phyloP scores from a whole-genome alignment of 352 stramenopile species.

The Elongisporangium prolatum region DNA sequence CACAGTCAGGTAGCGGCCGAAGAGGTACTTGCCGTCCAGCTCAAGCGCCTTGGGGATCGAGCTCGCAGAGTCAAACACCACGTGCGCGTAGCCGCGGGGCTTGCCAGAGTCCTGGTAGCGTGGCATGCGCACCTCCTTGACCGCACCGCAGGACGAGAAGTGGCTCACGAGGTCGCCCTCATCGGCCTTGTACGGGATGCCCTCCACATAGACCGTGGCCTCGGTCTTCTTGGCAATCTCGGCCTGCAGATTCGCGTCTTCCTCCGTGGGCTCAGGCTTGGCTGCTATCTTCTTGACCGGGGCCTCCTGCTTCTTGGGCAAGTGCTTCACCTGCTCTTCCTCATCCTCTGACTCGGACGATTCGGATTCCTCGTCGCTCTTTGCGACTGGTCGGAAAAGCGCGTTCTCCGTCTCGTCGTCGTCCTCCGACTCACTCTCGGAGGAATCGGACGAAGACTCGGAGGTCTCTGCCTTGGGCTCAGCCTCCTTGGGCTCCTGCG shows the following conservation, averaged over 20 bases:
- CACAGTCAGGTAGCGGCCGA: slow-evolving; percentile 88
- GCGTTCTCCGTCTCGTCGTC: slow-evolving; percentile 70
- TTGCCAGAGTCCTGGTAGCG: slow-evolving; percentile 90
- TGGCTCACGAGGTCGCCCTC: slow-evolving; percentile 90
- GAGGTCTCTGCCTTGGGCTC: neutral
- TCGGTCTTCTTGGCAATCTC: slow-evolving; percentile 75
- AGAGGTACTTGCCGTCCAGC: slow-evolving; percentile 87
- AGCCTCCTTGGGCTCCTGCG: neutral
- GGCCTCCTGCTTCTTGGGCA: slow-evolving; percentile 17
- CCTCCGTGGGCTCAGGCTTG: slow-evolving; percentile 6
- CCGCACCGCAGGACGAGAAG: slow-evolving; percentile 82
- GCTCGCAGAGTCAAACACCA: slow-evolving; percentile 85
- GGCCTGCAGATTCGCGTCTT: slow-evolving; percentile 36
- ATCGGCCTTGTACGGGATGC: slow-evolving; percentile 91
- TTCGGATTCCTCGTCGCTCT: slow-evolving; percentile 19
- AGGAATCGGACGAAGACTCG: slow-evolving; percentile 14
- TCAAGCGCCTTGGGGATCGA: slow-evolving; percentile 77
- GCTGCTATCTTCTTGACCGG: slow-evolving; percentile 18
- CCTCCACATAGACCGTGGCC: slow-evolving; percentile 92
- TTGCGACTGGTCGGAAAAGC: slow-evolving; percentile 56
- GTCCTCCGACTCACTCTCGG: slow-evolving; percentile 22
- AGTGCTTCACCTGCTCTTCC: slow-evolving; percentile 74
- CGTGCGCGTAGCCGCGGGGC: slow-evolving; percentile 89
- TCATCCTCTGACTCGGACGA: slow-evolving; percentile 11
- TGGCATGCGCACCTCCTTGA: slow-evolving; percentile 93